These are phyloP conservation scores for Xerocomus spinulosus DNA, from an alignment of 768 basidiomycete genomes.

Conservation along the genomic window DNA sequence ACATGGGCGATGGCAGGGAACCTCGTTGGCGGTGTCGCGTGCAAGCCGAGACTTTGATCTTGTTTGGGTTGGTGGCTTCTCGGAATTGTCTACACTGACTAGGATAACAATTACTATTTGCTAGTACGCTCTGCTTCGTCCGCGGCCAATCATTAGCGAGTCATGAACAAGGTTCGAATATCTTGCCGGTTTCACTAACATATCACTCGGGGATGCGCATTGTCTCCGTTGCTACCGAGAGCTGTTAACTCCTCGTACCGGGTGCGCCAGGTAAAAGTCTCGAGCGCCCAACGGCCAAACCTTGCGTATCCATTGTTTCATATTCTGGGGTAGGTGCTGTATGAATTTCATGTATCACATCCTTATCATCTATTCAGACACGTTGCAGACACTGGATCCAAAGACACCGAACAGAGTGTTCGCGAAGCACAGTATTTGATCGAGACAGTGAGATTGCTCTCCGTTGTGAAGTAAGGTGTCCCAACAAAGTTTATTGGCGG, in stretches of 20 bases:
- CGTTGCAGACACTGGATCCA: background rate
- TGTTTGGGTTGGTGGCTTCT: conserved; percentile 17
- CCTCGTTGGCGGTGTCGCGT: conserved; percentile 7
- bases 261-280: background rate
- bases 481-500: background rate
- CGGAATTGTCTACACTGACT: too few relatives aligned
- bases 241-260: conserved; percentile 11
- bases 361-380: background rate
- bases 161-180: too few relatives aligned
- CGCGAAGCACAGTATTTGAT: background rate
- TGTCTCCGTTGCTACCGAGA: background rate
- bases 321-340: background rate
- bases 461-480: background rate
- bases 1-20: conserved; percentile 33
- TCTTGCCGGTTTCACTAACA: background rate
- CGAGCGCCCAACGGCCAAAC: background rate
- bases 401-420: background rate
- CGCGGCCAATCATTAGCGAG: too few relatives aligned
- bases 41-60: conserved; percentile 10
- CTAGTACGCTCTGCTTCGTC: too few relatives aligned
- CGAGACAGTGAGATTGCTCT: background rate
- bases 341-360: background rate
- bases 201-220: background rate
- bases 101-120: too few relatives aligned
- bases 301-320: conserved; percentile 11